phyloP scores from a whole-genome alignment of 768 basidiomycete species.

The Rhizopogon vulgaris region DNA sequence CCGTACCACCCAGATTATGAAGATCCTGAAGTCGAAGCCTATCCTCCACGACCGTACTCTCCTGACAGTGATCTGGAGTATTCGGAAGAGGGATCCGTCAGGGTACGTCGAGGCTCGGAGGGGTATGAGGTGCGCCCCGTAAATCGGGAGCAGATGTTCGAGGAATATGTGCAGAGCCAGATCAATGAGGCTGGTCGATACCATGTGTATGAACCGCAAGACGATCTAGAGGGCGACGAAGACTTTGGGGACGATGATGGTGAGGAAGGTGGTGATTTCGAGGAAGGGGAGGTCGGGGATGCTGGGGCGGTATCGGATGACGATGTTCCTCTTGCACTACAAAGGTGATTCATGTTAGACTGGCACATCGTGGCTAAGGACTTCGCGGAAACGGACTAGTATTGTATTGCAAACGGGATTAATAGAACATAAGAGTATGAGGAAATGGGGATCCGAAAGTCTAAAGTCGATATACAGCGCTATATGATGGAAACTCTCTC shows the following conservation, averaged over 20 bases:
- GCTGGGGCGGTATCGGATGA: slow-evolving; percentile 10
- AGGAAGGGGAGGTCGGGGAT: neutral
- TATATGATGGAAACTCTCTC: slow-evolving; percentile 33
- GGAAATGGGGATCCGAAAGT: neutral
- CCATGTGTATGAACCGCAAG: slow-evolving; percentile 59
- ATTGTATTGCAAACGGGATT: neutral
- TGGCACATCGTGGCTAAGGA: neutral
- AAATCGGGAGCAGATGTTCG: slow-evolving; percentile 60
- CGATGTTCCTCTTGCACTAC: slow-evolving; percentile 15
- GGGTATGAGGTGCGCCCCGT: slow-evolving; percentile 68
- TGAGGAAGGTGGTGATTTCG: slow-evolving; percentile 12
- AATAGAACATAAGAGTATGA: neutral
- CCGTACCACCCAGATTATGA: slow-evolving; percentile 76
- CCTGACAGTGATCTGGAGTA: slow-evolving; percentile 18
- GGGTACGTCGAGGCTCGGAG: slow-evolving; percentile 69
- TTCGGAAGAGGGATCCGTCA: slow-evolving; percentile 30
- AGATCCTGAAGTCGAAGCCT: slow-evolving; percentile 25
- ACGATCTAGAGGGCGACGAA: slow-evolving; percentile 40
- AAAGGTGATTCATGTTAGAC: slow-evolving; percentile 7
- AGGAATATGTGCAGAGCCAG: slow-evolving; percentile 46
- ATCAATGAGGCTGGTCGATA: slow-evolving; percentile 58
- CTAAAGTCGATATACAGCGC: slow-evolving; percentile 1
- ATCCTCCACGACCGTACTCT: slow-evolving; percentile 15
- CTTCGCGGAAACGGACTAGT: neutral
- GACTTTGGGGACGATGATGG: slow-evolving; percentile 20